Evolutionary conservation across 129 eudicot species (phyloP).

Genomic region (Chrysanthemum seticuspe): DNA sequence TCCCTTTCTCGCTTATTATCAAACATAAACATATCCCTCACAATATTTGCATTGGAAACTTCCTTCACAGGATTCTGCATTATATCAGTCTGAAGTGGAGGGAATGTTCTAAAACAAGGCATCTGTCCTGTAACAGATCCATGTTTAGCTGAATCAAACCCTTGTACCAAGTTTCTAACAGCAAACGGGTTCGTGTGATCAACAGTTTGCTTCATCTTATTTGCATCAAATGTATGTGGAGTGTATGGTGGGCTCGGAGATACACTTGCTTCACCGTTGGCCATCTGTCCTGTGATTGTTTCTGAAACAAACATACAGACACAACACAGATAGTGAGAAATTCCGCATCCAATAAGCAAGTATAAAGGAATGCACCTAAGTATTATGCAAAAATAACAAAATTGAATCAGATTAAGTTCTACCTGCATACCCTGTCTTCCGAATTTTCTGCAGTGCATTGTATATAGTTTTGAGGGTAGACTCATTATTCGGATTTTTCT

Average conservation of each 20-base stretch:
- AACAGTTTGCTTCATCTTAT: not conserved
- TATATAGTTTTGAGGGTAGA: conserved; percentile 13
- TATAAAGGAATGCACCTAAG: not conserved
- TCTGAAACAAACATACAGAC: not conserved
- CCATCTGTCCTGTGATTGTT: not conserved
- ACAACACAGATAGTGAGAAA: not conserved
- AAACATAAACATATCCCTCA: conserved; percentile 8
- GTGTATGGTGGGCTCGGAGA: not conserved
- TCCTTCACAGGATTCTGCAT: not conserved
- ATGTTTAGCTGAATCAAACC: not conserved
- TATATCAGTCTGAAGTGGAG: not conserved
- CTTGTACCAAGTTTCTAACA: not conserved
- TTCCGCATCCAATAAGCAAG: not conserved
- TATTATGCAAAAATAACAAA: not conserved
- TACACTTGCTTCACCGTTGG: not conserved
- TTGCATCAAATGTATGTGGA: not conserved
- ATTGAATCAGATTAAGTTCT: not conserved
- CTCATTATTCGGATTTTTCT: conserved; percentile 15
- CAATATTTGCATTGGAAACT: not conserved
- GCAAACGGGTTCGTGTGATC: not conserved
- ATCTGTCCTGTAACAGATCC: not conserved
- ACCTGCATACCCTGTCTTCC: conserved; percentile 8
- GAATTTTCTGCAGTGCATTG: not conserved
- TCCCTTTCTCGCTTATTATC: conserved; percentile 24
- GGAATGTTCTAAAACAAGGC: not conserved